A percentile compares a stretch with the other conserved stretches of the same genome.
These are phyloP conservation scores for Solanum pinnatisectum DNA, from an alignment of 257 asterid species.

Conservation along the genomic window DNA sequence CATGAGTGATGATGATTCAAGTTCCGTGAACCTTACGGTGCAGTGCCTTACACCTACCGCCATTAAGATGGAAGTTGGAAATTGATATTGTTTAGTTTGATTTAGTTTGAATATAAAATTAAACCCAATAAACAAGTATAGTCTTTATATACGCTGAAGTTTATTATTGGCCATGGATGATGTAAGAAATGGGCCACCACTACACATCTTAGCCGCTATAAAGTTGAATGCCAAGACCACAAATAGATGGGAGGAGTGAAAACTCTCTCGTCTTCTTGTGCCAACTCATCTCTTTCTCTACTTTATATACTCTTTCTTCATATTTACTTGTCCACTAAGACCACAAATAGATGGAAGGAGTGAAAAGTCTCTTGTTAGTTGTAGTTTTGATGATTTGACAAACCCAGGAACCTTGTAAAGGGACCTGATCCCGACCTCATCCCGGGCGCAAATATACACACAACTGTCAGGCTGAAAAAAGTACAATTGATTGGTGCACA, in stretches of 20 bases:
- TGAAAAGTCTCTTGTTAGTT: too few species aligned
- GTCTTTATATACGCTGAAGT: background rate
- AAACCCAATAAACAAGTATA: background rate
- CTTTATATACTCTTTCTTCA: too few species aligned
- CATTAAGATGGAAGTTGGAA: slow-evolving; percentile 1
- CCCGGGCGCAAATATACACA: too few species aligned
- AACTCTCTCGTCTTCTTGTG: background rate
- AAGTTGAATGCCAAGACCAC: background rate
- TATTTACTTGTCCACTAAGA: too few species aligned
- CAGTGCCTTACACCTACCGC: slow-evolving; percentile 22
- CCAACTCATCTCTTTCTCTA: background rate
- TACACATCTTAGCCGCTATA: background rate
- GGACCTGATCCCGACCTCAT: too few species aligned
- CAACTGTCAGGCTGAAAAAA: too few species aligned
- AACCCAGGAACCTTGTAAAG: too few species aligned
- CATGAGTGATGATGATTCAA: slow-evolving; percentile 13
- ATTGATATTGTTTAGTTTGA: background rate
- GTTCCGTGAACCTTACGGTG: slow-evolving; percentile 33
- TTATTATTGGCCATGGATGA: background rate
- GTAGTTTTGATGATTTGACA: too few species aligned
- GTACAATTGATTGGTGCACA: too few species aligned
- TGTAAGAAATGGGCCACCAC: background rate
- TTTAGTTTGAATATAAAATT: background rate
- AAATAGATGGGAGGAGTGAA: background rate
- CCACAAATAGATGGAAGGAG: too few species aligned